Base-by-base conservation (phyloP, 805 yeast species). In the Ogataea methylovora region DNA sequence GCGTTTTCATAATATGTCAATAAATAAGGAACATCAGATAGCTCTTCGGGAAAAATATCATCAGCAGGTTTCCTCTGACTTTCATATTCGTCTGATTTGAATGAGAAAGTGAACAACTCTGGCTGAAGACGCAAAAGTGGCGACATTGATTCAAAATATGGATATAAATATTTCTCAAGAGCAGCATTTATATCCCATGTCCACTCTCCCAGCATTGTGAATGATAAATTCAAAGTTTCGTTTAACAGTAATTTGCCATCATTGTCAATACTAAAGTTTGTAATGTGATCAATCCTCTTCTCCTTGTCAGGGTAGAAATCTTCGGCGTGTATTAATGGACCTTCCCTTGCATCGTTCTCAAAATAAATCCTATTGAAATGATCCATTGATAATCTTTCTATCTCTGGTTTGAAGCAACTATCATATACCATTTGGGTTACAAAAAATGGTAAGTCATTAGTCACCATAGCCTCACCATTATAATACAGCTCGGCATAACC, bases 401-500 rank as follows among this genome's bases (percentile, higher is more conserved):
- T 24, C 27, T 58, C 64, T 2, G 44, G 54, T 5, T 33, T 37
- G 43, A 41, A 58, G 26, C 58, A 44, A 31, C 54, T 51, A 33
- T 56, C 57, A 5, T 55, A 24, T 4, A 59, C 19, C 13, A 58
- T 41, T 43, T 73, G 79, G 2, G 73, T 57, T 3, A 67, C 42
- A 33, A 58, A 67, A 43, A 57, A 73, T 3, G 79, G 79, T 32
- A 73, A 46, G 41, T 73, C 79, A 40, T 73, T 73, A 3, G 61
- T 38, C 38, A 66, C 66, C 2, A 72, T 49, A 1, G 69, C 36
- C 1, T 52, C 48, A 23, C 62, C 36, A 11, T 57, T 49, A 38
- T 65, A 70, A 30, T 49, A 51, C 16, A 69, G 32, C 14, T 48
- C 55, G 4, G 51, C 52, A 34, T 27, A 42, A 8, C 49, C 51